phyloP scores from a whole-genome alignment of 2,329 filamentous ascomycete species.

The Ilyonectria destructans region DNA sequence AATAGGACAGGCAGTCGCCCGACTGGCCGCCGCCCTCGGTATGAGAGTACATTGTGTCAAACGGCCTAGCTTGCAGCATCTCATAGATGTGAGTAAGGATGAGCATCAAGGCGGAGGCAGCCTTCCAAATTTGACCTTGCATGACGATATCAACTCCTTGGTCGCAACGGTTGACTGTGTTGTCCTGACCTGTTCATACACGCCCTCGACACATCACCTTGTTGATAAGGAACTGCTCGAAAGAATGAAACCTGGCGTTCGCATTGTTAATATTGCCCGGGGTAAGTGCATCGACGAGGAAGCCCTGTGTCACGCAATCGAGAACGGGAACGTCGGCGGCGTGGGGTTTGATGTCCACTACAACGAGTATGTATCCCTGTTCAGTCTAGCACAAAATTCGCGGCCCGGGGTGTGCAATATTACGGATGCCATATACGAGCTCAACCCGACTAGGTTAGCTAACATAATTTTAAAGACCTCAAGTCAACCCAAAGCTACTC shows the following conservation, averaged over 20 bases:
- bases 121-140: no score
- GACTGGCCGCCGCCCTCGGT: background rate
- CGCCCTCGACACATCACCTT: slow-evolving; percentile 3
- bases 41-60: slow-evolving; percentile 15
- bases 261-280: slow-evolving; percentile 13
- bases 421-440: no score
- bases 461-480: background rate
- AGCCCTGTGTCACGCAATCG: background rate
- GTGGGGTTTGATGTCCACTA: slow-evolving; percentile 18
- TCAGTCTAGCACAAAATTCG: no score
- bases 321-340: background rate
- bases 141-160: background rate
- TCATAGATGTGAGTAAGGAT: background rate
- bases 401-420: no score
- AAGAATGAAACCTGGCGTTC: background rate
- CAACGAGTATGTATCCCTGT: slow-evolving; percentile 7
- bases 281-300: slow-evolving; percentile 17
- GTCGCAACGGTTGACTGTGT: background rate
- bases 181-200: slow-evolving; percentile 7
- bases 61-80: background rate
- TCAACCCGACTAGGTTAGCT: no score
- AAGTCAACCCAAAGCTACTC: slow-evolving; percentile 3
- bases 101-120: background rate
- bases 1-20: slow-evolving; percentile 5
- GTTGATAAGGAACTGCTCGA: background rate